Percentiles rank a stretch among this genome's conserved stretches.
These are phyloP conservation scores for Blastocystis hominis DNA, from an alignment of 352 stramenopile genomes.

Conservation along the genomic window DNA sequence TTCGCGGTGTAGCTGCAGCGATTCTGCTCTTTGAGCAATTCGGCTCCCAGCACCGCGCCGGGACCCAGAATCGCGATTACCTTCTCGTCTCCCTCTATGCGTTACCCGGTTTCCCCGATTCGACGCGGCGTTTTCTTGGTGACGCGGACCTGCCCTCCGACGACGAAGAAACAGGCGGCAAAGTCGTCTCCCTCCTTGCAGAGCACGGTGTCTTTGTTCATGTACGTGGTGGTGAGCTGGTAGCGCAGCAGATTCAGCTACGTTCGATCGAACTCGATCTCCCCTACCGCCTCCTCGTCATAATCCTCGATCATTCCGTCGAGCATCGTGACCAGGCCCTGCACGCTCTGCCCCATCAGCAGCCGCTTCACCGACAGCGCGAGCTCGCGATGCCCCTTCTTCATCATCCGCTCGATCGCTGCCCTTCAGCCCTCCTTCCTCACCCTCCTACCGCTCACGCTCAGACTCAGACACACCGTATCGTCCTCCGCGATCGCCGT, in stretches of 20 bases:
- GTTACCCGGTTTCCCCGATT: not conserved
- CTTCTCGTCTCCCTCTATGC: not conserved
- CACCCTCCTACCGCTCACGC: not conserved
- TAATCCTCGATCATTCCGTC: slow-evolving; percentile 44
- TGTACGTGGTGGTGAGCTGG: slow-evolving; percentile 18
- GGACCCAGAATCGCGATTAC: not conserved
- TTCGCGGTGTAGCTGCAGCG: not conserved
- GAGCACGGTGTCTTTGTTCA: not conserved
- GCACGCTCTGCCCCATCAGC: slow-evolving; percentile 15
- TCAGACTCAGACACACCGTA: slow-evolving; percentile 50
- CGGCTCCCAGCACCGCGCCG: not conserved
- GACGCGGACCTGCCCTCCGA: not conserved
- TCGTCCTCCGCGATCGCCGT: slow-evolving; percentile 54
- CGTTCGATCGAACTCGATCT: not conserved
- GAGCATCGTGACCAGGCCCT: slow-evolving; percentile 3
- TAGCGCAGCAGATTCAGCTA: slow-evolving; percentile 39
- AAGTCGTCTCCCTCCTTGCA: slow-evolving; percentile 40
- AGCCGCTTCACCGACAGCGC: slow-evolving; percentile 42
- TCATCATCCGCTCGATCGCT: slow-evolving; percentile 13
- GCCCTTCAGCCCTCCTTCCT: not conserved
- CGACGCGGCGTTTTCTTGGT: not conserved
- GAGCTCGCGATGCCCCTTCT: slow-evolving; percentile 23
- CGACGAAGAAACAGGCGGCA: not conserved
- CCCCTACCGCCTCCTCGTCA: slow-evolving; percentile 16
- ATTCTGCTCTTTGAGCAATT: not conserved